Evolutionary conservation across 2,329 filamentous ascomycete genomes (phyloP).

Genomic region (Davidsoniella eucalypti): DNA sequence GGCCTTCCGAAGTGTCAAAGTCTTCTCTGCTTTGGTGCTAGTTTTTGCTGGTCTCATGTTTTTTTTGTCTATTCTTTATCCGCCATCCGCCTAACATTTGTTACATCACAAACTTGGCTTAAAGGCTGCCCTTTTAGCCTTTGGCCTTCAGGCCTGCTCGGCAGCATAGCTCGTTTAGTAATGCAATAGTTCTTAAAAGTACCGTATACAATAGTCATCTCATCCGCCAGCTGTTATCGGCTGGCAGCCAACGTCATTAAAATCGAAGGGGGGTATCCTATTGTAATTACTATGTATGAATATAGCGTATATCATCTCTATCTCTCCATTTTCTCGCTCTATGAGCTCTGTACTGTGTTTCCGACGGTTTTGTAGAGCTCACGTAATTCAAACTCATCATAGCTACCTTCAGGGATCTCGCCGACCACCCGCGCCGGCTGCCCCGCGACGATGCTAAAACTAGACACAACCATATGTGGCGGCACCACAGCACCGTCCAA

Average conservation of each 20-base stretch:
- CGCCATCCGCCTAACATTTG: too few relatives aligned
- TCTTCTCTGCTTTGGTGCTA: too few relatives aligned
- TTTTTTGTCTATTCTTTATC: too few relatives aligned
- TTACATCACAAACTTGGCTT: too few relatives aligned
- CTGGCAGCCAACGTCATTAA: background rate
- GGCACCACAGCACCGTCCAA: slow-evolving; percentile 74
- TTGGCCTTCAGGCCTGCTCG: too few relatives aligned
- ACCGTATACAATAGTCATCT: background rate
- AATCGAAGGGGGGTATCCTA: background rate
- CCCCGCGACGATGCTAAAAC: slow-evolving; percentile 81
- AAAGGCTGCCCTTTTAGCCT: too few relatives aligned
- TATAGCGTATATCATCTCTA: background rate
- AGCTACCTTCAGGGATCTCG: slow-evolving; percentile 58
- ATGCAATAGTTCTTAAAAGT: background rate
- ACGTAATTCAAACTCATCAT: slow-evolving; percentile 46
- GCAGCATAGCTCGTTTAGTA: too few relatives aligned
- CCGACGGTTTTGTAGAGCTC: slow-evolving; percentile 49
- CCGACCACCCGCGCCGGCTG: slow-evolving; percentile 64
- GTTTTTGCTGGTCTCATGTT: too few relatives aligned
- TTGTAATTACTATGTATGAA: background rate
- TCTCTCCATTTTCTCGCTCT: background rate
- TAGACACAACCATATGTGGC: slow-evolving; percentile 78
- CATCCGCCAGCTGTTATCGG: background rate
- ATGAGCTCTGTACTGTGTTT: slow-evolving; percentile 29
- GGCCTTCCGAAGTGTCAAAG: too few relatives aligned